phyloP scores from a whole-genome alignment of 306 rosid genomes.

The Cucurbita moschata region DNA sequence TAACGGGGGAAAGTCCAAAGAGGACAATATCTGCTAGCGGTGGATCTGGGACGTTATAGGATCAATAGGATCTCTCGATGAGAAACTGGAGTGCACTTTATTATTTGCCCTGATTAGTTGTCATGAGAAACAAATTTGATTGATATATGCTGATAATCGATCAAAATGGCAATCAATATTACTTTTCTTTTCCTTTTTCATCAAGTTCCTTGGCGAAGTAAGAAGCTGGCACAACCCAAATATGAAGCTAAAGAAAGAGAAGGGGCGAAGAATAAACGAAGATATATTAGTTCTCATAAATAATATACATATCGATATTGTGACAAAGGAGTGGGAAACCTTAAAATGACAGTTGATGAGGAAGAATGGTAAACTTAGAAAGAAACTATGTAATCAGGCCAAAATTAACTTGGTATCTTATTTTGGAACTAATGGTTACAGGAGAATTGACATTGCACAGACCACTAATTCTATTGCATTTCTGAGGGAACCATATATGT shows the following conservation, averaged over 20 bases:
- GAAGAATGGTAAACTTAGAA: not conserved
- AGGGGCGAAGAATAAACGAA: not conserved
- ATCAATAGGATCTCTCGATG: not conserved
- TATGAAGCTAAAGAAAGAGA: not conserved
- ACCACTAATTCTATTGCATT: constrained; percentile 29
- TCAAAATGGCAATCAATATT: too few species aligned
- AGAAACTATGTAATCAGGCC: not conserved
- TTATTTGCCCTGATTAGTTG: too few species aligned
- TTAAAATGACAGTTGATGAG: not conserved
- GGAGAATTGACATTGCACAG: constrained; percentile 43
- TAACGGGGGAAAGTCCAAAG: too few species aligned
- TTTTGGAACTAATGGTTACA: constrained; percentile 27
- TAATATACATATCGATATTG: not conserved
- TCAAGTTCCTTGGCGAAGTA: too few species aligned
- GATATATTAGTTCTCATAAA: not conserved
- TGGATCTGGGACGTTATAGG: too few species aligned
- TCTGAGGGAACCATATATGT: constrained; percentile 3
- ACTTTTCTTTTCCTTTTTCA: too few species aligned
- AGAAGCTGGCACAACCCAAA: too few species aligned
- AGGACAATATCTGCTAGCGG: too few species aligned
- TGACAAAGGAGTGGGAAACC: not conserved
- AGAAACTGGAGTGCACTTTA: too few species aligned
- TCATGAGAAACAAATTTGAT: too few species aligned
- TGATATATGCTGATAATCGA: too few species aligned
- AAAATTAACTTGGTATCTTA: constrained; percentile 19